A percentile compares a stretch with the other conserved stretches of the same genome.
Evolutionary conservation across 257 asterid species (phyloP).

Genomic region (Scutellaria baicalensis): DNA sequence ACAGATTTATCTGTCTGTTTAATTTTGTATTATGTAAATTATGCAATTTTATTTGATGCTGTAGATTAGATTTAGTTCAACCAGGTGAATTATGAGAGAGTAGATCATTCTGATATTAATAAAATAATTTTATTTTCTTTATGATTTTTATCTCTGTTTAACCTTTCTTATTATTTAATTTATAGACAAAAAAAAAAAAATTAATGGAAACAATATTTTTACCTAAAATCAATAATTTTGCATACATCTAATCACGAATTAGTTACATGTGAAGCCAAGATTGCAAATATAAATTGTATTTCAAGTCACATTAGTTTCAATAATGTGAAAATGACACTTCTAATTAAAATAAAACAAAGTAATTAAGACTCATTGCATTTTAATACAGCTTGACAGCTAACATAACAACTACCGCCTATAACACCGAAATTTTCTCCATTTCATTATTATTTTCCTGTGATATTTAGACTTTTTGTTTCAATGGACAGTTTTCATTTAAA

Average conservation of each 20-base stretch:
- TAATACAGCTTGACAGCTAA: background rate
- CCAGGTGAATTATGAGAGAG: conserved; percentile 50
- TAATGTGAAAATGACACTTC: conserved; percentile 13
- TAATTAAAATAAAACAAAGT: background rate
- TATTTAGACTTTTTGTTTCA: background rate
- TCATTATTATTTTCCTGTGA: conserved; percentile 1
- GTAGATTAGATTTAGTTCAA: conserved; percentile 4
- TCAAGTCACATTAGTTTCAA: background rate
- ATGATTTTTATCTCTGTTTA: background rate
- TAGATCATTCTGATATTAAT: background rate
- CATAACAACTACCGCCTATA: conserved; percentile 27
- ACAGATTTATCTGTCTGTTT: background rate
- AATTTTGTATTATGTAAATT: conserved; percentile 3
- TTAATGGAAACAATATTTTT: too few species aligned
- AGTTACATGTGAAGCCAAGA: conserved; percentile 1
- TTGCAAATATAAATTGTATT: background rate
- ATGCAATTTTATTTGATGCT: conserved; percentile 8
- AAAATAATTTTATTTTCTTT: background rate
- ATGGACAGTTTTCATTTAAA: background rate
- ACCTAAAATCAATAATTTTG: background rate
- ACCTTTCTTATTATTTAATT: too few species aligned
- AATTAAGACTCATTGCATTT: background rate
- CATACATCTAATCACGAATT: background rate
- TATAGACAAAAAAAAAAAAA: too few species aligned
- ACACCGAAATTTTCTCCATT: conserved; percentile 8